Percentiles rank a stretch among this genome's conserved stretches.
These are phyloP conservation scores for Cymodocea nodosa DNA, from an alignment of 116 monocot genomes.

Conservation along the genomic window DNA sequence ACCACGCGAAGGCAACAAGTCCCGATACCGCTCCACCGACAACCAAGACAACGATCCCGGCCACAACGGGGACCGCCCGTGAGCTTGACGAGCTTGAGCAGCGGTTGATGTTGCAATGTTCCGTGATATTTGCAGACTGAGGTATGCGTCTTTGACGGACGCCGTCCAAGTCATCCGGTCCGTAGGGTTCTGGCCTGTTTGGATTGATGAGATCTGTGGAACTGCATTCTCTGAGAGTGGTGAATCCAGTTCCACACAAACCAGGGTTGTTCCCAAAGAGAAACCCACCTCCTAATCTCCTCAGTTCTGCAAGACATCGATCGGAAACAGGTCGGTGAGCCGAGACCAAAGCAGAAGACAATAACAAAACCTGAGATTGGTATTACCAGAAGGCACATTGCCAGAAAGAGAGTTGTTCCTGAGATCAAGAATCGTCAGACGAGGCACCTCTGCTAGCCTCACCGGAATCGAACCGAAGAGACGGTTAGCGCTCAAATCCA, in stretches of 20 bases:
- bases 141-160: constrained; percentile 17
- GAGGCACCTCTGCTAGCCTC: constrained; percentile 25
- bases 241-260: constrained; percentile 36
- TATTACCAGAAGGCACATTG: constrained; percentile 56
- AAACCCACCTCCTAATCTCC: constrained; percentile 24
- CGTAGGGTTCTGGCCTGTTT: constrained; percentile 26
- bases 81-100: constrained; percentile 29
- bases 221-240: constrained; percentile 21
- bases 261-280: constrained; percentile 29
- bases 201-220: constrained; percentile 19
- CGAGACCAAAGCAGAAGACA: constrained; percentile 1
- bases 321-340: background rate
- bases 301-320: constrained; percentile 17
- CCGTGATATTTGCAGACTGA: constrained; percentile 18
- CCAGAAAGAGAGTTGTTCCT: constrained; percentile 50
- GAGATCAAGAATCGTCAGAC: constrained; percentile 19
- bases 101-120: constrained; percentile 8
- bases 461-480: constrained; percentile 38
- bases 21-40: constrained; percentile 24
- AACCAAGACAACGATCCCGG: constrained; percentile 24
- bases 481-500: constrained; percentile 34
- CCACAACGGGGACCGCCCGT: constrained; percentile 16
- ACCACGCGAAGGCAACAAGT: constrained; percentile 40
- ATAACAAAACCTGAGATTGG: background rate
- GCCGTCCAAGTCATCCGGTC: background rate